Evolutionary conservation across 1,139 yeast genomes (phyloP), one percentile per base, ranked within the genome.

Genomic region (Sugiyamaella novakii): DNA sequence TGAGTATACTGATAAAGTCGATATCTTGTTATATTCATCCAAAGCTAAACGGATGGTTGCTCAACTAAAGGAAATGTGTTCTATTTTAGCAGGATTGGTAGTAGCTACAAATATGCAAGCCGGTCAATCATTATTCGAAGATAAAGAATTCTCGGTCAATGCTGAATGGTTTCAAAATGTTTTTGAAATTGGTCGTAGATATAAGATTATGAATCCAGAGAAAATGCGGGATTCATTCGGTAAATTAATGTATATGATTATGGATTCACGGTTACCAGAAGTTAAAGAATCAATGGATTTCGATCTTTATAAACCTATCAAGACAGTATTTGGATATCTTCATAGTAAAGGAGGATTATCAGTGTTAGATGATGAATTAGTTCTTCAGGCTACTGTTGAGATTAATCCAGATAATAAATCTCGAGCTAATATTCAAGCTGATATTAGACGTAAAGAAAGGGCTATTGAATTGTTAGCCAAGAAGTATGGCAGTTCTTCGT

Each of bases 171-270:
- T 79, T 63, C 75, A 84, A 60, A 68, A 66, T 35, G 70, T 84
- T 12, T 84, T 84, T 63, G 92, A 84, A 65, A 78, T 84, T 53
- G 92, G 92, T 21, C 74, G 92, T 57, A 73, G 92, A 45, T 84
- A 84, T 67, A 84, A 84, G 62, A 80, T 84, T 56, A 81, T 84
- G 88, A 84, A 84, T 61, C 92, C 92, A 0, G 88, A 84, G 57
- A 75, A 79, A 58, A 81, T 84, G 85, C 74, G 88, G 51, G 84
- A 81, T 58, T 80, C 81, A 2, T 84, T 80, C 63, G 92, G 92
- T 37, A 83, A 84, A 60, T 69, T 84, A 51, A 81, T 85, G 70
- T 84, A 83, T 64, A 84, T 84, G 84, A 80, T 84, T 39, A 84
- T 84, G 89, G 92, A 84, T 62, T 84, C 91, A 1, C 69, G 85